Evolutionary conservation across 371 early-diverging fungal genomes (phyloP), one percentile per base, ranked within the genome.

Genomic region (Mortierella sp.): DNA sequence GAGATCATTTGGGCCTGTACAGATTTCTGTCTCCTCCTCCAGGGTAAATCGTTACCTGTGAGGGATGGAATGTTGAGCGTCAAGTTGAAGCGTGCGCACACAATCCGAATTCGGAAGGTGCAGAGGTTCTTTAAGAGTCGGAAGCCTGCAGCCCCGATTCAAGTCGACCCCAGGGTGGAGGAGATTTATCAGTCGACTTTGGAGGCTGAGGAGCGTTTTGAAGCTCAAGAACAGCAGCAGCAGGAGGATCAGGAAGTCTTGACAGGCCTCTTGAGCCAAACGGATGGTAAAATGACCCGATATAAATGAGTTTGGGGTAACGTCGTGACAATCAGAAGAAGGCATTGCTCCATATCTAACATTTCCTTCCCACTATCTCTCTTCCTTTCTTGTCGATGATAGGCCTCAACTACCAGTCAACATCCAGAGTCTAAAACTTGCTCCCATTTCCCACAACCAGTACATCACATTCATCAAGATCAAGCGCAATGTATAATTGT

Each of bases 391-490:
- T 54, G n/a, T 35, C 21, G 4, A 38, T 55, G 43, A 21, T 78
- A 78, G 79, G 79, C 1, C 70, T 43, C 4, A 74, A 78, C 49
- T 78, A 78, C 63, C 68, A 74, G 21, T 38, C 79, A 21, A 78
- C 79, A 16, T 74, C 79, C 18, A 65, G 70, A 51, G 56, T 51
- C 12, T 76, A 74, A 21, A 5, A 32, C 12, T 16, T 27, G 12
- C 10, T 27, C 29, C 18, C 60, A 4, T 27, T 60, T 11, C 32
- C 32, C 14, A 32, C 60, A 60, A 60, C 32, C 60, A 60, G 27
- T 4, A 2, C 27, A 4, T 27, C 27, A 11, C 6, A 3, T 29
- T n/a, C 41, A 41, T 41, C 41, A 41, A 41, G 41, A 1, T 41
- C 1, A 41, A 5, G 41, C 41, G 32, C 41, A 41, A 41, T 60